phyloP scores from a whole-genome alignment of 2,329 filamentous ascomycete genomes.

The Exophiala lecanii-corni region DNA sequence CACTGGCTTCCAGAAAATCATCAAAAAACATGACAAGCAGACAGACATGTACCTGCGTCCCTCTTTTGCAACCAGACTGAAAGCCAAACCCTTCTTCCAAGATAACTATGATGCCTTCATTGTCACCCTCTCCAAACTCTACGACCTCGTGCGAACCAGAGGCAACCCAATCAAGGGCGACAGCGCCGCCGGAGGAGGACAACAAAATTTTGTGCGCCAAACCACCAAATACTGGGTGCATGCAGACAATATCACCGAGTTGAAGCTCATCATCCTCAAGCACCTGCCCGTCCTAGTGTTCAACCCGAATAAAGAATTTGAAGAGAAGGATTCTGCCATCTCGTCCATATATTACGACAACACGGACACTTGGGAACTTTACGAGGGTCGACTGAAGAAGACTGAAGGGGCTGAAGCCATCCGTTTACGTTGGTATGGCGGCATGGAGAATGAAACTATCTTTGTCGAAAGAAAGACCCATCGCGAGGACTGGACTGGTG shows the following conservation, averaged over 20 bases:
- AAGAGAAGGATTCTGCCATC: slow-evolving; percentile 83
- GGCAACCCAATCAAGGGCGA: slow-evolving; percentile 92
- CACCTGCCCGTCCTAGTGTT: slow-evolving; percentile 96
- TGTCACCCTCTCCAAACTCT: slow-evolving; percentile 88
- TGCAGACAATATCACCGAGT: slow-evolving; percentile 93
- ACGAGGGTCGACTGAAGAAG: slow-evolving; percentile 92
- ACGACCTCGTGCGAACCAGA: slow-evolving; percentile 87
- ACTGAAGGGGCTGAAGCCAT: slow-evolving; percentile 96
- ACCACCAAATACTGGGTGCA: slow-evolving; percentile 99
- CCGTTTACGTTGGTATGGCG: slow-evolving; percentile 93
- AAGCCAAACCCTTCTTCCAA: slow-evolving; percentile 96
- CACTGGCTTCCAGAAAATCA: slow-evolving; percentile 98
- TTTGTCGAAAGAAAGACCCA: slow-evolving; percentile 98
- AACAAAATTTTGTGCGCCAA: slow-evolving; percentile 93
- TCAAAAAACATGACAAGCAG: slow-evolving; percentile 99
- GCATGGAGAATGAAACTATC: slow-evolving; percentile 90
- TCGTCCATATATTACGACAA: slow-evolving; percentile 99
- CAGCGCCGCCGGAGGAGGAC: slow-evolving; percentile 79
- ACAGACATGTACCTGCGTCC: slow-evolving; percentile 90
- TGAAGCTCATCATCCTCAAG: slow-evolving; percentile 97
- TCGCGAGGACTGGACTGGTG: slow-evolving; percentile 97
- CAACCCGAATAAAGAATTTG: slow-evolving; percentile 95
- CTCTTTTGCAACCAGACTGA: slow-evolving; percentile 90
- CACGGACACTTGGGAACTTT: slow-evolving; percentile 86
- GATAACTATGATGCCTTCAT: slow-evolving; percentile 98